phyloP scores from a whole-genome alignment of 257 asterid genomes.

The Solanum medicagineum region DNA sequence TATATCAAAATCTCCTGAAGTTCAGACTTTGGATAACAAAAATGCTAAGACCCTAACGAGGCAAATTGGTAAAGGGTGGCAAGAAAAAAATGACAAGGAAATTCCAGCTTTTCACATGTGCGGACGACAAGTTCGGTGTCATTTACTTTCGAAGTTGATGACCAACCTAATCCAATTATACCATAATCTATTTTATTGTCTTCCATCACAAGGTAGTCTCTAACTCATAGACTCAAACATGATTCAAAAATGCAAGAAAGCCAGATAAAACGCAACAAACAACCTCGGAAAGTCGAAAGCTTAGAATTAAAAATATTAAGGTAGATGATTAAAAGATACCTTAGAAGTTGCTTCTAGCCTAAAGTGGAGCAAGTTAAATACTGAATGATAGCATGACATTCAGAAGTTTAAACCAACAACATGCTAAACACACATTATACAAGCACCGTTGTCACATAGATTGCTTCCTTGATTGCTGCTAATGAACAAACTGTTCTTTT shows the following conservation, averaged over 20 bases:
- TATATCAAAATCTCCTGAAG: background rate
- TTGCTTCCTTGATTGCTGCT: background rate
- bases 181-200: background rate
- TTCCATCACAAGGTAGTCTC: background rate
- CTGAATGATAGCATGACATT: background rate
- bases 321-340: background rate
- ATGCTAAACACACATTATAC: background rate
- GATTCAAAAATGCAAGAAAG: background rate
- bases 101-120: background rate
- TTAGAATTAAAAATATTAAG: background rate
- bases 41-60: background rate
- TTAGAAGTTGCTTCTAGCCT: background rate
- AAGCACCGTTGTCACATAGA: background rate
- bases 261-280: background rate
- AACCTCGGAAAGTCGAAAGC: background rate
- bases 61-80: background rate
- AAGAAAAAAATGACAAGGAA: background rate
- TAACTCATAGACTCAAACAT: background rate
- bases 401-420: background rate
- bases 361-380: background rate
- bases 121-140: background rate
- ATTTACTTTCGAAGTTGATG: background rate
- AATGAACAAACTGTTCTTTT: background rate
- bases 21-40: background rate
- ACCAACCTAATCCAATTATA: background rate